Base-by-base conservation (phyloP, 352 stramenopile genomes). In the Globisporangium middletonii region DNA sequence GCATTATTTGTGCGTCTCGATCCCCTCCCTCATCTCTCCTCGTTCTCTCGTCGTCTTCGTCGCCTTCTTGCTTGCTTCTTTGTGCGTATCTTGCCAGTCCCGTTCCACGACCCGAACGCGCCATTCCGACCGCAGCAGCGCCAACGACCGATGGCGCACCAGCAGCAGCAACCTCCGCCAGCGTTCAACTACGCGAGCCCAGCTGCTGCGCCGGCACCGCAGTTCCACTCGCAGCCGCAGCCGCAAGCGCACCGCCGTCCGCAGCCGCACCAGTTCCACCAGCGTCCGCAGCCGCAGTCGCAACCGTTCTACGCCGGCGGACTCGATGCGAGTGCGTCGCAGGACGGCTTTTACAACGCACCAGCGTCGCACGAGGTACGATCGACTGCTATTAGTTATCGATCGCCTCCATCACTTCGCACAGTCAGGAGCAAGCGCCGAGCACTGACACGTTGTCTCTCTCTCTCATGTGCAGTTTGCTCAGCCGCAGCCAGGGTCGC, bases 221-320 rank as follows among this genome's bases (percentile, higher is more conserved):
- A 72, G 23, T 69, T 68, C 30, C 60, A 77, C 55, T 77, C 71
- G 50, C 58, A 70, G 53, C 45, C 60, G 54, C 62, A 53, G n/a
- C 41, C 41, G 41, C 41, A 45, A n/a, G 67, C 72, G 55, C 72
- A 77, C 43, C 67, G 67, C 11, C 58, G 64, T n/a, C 69, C 69
- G n/a, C 73, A 83, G 54, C 73, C 72, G 43, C 75, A 83, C 55
- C 71, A 81, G 49, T 86, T 86, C 56, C 75, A 72, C 44, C 75
- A 86, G 62, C 75, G 70, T 43, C 58, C 48, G 45, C 60, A 65
- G 23, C 43, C 53, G 18, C 59, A 65, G 47, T 53, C 50, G 30
- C 57, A 63, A 35, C 46, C 45, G 16, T 65, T 65, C 53, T 65
- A 57, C 51, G 38, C 57, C 53, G 48, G 23, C 50, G 44, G 50